phyloP scores from a whole-genome alignment of 2,329 filamentous ascomycete species.

The Aureobasidium sp. region DNA sequence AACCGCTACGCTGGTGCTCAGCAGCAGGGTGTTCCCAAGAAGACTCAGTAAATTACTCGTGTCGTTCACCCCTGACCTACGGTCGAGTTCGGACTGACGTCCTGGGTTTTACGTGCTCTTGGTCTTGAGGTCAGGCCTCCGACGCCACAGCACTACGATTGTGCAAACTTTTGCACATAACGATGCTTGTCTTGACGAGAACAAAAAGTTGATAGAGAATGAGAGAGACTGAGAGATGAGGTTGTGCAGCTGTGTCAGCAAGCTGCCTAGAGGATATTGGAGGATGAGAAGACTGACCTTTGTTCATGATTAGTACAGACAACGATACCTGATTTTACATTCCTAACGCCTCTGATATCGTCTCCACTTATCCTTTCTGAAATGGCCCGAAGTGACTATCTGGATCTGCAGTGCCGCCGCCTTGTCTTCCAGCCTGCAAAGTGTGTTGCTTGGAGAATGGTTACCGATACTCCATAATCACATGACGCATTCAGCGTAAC shows the following conservation, averaged over 20 bases:
- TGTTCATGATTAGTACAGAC: conserved; percentile 9
- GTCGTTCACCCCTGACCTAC: neutral
- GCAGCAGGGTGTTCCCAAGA: conserved; percentile 49
- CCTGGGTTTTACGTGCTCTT: neutral
- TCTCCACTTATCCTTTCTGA: neutral
- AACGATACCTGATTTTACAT: conserved; percentile 9
- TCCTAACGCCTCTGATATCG: neutral
- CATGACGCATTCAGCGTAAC: neutral
- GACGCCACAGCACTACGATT: neutral
- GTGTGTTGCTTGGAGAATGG: neutral
- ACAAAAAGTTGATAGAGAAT: conserved; percentile 5
- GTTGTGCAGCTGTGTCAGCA: conserved; percentile 2
- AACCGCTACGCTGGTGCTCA: conserved; percentile 55
- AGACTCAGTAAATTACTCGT: conserved; percentile 44
- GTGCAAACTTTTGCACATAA: neutral
- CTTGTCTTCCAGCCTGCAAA: neutral
- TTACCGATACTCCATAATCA: neutral
- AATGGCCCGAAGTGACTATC: neutral
- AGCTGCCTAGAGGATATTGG: conserved; percentile 3
- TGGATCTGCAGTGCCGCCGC: neutral
- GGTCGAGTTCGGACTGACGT: neutral
- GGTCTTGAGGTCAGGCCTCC: neutral
- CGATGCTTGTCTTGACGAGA: neutral
- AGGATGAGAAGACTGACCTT: conserved; percentile 9
- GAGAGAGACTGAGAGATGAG: neutral